Conservation (phyloP, 495 filamentous ascomycete species). For the Lasiosphaeria ovina region DNA sequence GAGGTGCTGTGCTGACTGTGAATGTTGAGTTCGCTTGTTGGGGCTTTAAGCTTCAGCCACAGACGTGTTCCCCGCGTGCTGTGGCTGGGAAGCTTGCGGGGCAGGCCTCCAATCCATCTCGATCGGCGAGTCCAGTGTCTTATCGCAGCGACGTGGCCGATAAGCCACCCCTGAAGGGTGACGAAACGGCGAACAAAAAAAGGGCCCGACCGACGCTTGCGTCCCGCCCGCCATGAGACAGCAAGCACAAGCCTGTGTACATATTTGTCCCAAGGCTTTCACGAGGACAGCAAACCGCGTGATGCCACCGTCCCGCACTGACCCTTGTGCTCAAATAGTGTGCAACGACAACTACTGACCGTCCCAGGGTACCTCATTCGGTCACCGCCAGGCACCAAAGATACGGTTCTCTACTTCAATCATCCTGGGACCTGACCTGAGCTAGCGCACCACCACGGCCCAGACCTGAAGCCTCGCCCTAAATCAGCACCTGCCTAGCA, state of each 20-base stretch:
- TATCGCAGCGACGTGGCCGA: constrained; percentile 16
- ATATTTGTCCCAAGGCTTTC: neutral
- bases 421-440: neutral
- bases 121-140: neutral
- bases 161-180: constrained; percentile 8
- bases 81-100: neutral
- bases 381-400: too few species aligned
- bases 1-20: neutral
- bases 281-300: neutral
- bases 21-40: neutral
- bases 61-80: neutral
- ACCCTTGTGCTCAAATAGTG: too few species aligned
- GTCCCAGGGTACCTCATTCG: too few species aligned
- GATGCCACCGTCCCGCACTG: too few species aligned
- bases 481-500: neutral
- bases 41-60: constrained; percentile 1
- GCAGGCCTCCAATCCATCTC: too few species aligned
- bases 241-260: neutral
- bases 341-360: too few species aligned
- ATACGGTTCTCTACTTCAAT: neutral
- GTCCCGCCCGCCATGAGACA: neutral
- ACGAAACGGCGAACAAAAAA: constrained; percentile 17
- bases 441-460: neutral
- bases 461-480: neutral
- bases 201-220: constrained; percentile 2